Base-by-base conservation (phyloP, 345 rosid species). In the Citrus australasica region DNA sequence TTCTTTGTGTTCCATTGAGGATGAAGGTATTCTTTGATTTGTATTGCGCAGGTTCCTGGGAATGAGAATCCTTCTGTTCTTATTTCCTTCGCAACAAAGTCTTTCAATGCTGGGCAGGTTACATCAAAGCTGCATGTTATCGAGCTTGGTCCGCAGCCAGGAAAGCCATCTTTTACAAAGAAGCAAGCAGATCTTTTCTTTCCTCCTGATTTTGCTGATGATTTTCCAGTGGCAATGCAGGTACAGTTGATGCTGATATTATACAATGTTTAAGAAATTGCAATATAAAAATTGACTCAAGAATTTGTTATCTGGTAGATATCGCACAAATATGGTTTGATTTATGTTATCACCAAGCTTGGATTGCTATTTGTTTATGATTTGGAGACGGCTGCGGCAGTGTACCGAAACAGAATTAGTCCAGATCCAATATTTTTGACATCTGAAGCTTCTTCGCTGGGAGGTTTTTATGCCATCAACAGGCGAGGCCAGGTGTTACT, bases 171-270 rank as follows among this genome's bases (percentile, higher is more conserved):
- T 33, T 96, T 92, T 84, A 79, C 97, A 13, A 96, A 96, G 89
- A 96, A 94, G 78, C 97, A 94, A 83, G 98, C 99, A 13, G 99
- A 96, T 87, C 98, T 96, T 69, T 96, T 94, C 86, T 94, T 94
- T 37, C 99, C 98, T 17, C 99, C 99, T 35, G 99, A 96, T 87
- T 96, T 96, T 87, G 95, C 92, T 21, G 99, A 96, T 82, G 99
- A 96, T 82, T 96, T 96, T 80, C 99, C 99, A 58, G 98, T 96
- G 37, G 98, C 98, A 32, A 96, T 96, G 99, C 98, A 96, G 98
- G 99, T 96, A 76, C 68, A 25, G 33, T 72, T 25, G 67, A 76
- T 78, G 81, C 71, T 58, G 37, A 58, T 71, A 62, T 21, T 78
- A 59, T 46, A 62, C 22, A 38, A 46, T 46, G 61, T 67, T 55